Base-by-base conservation (phyloP, 2,329 filamentous ascomycete species). In the Ophiostoma ulmi region DNA sequence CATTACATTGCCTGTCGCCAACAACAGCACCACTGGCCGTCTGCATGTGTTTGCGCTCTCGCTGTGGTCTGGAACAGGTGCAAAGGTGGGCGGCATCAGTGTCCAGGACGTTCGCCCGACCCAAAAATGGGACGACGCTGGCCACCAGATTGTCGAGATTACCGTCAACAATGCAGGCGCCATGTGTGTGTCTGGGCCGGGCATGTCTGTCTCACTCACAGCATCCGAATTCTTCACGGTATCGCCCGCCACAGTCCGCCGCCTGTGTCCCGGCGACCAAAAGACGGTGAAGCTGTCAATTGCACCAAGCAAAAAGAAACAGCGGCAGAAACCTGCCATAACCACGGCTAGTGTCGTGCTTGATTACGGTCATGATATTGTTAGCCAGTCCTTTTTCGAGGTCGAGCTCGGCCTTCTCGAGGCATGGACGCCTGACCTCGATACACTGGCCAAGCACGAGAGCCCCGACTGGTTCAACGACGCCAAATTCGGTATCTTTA, bases 401-500 rank as follows among this genome's bases (percentile, higher is more conserved):
- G 63, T 70, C 2, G 48, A 35, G 17, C 73, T 72, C 17, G 73
- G 74, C 11, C 72, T 74, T 8, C 69, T 68, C 3, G 52, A 71
- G 5, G 73, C 72, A 35, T 69, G 72, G 20, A 61, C 73, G 10
- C 70, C 70, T 1, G 72, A 77, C 7, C 70, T 69, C 5, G 70
- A 77, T 11, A 81, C 78, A 70, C 76, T 83, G 3, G 76, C 77
- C 1, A 76, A 75, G 22, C 81, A 83, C 66, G 78, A 80, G 75
- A 80, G 81, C 17, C 85, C 85, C 0, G 78, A 80, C 5, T 88
- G 86, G 86, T 88, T 82, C 73, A 80, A 85, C 70, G 79, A 82
- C 61, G 83, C 80, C 31, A 88, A 88, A 71, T 88, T 80, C 72
- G 86, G 86, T 0, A 88, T 88, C 52, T 88, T 88, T 74, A 85